Evolutionary conservation across 371 early-diverging fungal genomes (phyloP).

Genomic region (Circinella umbellata): DNA sequence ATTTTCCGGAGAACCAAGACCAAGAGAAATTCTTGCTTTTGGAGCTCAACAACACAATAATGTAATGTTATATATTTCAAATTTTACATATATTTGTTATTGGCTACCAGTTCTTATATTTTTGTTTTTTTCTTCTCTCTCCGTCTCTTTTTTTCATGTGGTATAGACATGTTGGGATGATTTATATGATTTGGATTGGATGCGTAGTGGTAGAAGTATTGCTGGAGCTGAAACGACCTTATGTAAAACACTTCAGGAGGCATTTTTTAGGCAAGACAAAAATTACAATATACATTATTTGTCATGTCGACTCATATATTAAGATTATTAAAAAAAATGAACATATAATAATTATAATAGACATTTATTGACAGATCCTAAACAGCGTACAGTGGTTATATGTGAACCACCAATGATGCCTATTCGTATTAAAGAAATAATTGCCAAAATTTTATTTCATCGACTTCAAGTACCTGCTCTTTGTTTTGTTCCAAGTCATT

Average conservation of each 20-base stretch:
- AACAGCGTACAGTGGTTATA: slow-evolving; percentile 75
- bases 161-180: slow-evolving; percentile 23
- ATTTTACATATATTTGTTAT: too few species aligned
- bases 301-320: not conserved
- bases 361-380: slow-evolving; percentile 71
- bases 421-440: slow-evolving; percentile 56
- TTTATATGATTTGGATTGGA: slow-evolving; percentile 62
- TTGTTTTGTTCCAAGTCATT: slow-evolving; percentile 48
- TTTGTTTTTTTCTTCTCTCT: too few species aligned
- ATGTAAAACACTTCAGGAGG: slow-evolving; percentile 2
- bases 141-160: too few species aligned
- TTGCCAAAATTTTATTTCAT: slow-evolving; percentile 69
- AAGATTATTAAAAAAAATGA: not conserved
- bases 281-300: not conserved
- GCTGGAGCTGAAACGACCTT: not conserved
- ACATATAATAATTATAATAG: not conserved
- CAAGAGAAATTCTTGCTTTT: not conserved
- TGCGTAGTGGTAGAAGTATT: slow-evolving; percentile 31
- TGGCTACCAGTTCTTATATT: too few species aligned
- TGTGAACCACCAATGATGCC: slow-evolving; percentile 74
- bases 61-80: not conserved
- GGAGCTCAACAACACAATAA: not conserved
- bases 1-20: slow-evolving; percentile 61
- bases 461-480: slow-evolving; percentile 72
- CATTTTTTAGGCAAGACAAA: slow-evolving; percentile 8